Conservation (phyloP, 2,329 filamentous ascomycete species). For the Colletotrichum aenigma region DNA sequence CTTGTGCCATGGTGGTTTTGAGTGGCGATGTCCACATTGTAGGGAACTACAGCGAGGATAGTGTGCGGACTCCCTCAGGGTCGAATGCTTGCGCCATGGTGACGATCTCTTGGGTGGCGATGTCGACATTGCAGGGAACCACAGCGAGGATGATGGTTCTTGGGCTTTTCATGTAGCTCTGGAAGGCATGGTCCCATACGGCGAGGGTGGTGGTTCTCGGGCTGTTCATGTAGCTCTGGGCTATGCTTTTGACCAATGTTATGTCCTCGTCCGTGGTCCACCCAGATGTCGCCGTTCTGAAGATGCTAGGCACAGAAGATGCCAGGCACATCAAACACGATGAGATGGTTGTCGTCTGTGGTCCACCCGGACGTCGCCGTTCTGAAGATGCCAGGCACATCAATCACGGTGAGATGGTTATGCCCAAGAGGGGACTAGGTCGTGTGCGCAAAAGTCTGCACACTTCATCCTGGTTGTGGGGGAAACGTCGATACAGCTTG, state of each 20-base stretch:
- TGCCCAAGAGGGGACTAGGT: too few species aligned
- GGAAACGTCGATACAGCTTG: too few species aligned
- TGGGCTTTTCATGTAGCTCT: conserved; percentile 45
- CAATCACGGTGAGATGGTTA: conserved; percentile 30
- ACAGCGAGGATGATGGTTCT: conserved; percentile 57
- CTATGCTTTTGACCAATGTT: conserved; percentile 48
- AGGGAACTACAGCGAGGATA: conserved; percentile 49
- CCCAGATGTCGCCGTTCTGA: conserved; percentile 38
- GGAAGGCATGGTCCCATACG: too few species aligned
- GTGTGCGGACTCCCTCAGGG: conserved; percentile 45
- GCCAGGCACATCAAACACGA: conserved; percentile 42
- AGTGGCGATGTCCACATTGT: conserved; percentile 44
- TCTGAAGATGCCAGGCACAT: conserved; percentile 40
- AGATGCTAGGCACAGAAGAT: conserved; percentile 52
- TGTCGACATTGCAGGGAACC: conserved; percentile 42
- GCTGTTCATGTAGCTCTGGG: conserved; percentile 23
- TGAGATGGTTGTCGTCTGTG: conserved; percentile 47
- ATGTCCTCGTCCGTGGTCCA: conserved; percentile 50
- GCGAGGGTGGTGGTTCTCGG: too few species aligned
- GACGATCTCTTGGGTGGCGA: conserved; percentile 43
- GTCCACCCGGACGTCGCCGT: conserved; percentile 38
- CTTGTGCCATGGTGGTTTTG: conserved; percentile 42
- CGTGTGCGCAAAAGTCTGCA: too few species aligned
- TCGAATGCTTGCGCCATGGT: conserved; percentile 40
- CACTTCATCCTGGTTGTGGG: too few species aligned